Conservation (phyloP, 2,329 filamentous ascomycete genomes). For the Cytospora paraplurivora region DNA sequence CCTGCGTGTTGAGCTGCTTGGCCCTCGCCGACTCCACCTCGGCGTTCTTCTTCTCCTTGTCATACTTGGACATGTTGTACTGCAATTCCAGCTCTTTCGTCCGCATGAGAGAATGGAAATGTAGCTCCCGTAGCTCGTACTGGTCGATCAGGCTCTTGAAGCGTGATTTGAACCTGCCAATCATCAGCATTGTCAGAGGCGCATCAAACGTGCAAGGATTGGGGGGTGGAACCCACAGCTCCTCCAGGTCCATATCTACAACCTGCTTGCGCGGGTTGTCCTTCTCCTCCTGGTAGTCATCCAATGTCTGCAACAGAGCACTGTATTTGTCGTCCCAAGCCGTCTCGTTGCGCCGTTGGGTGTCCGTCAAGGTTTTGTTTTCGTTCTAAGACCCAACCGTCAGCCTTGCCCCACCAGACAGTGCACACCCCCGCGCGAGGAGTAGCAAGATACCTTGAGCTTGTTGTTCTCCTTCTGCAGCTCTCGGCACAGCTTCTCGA, state of each 20-base stretch:
- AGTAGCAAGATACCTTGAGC: conserved; percentile 70
- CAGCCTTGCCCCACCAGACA: conserved; percentile 4
- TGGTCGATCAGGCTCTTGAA: conserved; percentile 97
- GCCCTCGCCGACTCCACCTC: conserved; percentile 80
- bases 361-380: conserved; percentile 87
- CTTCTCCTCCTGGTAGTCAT: conserved; percentile 85
- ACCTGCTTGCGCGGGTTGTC: conserved; percentile 79
- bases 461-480: conserved; percentile 97
- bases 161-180: conserved; percentile 73
- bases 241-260: conserved; percentile 84
- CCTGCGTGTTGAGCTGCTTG: conserved; percentile 84
- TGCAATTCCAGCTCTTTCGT: conserved; percentile 96
- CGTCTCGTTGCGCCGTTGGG: conserved; percentile 77
- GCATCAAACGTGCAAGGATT: conserved; percentile 26
- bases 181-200: conserved; percentile 21
- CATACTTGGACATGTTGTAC: conserved; percentile 83
- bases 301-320: conserved; percentile 77
- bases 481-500: conserved; percentile 94
- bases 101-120: conserved; percentile 88
- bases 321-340: conserved; percentile 86
- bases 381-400: conserved; percentile 64
- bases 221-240: conserved; percentile 67
- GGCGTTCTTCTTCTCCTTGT: conserved; percentile 85
- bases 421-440: not conserved
- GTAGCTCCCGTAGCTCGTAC: conserved; percentile 91